Conservation (phyloP, 495 filamentous ascomycete species). For the Xylaria bambusicola region DNA sequence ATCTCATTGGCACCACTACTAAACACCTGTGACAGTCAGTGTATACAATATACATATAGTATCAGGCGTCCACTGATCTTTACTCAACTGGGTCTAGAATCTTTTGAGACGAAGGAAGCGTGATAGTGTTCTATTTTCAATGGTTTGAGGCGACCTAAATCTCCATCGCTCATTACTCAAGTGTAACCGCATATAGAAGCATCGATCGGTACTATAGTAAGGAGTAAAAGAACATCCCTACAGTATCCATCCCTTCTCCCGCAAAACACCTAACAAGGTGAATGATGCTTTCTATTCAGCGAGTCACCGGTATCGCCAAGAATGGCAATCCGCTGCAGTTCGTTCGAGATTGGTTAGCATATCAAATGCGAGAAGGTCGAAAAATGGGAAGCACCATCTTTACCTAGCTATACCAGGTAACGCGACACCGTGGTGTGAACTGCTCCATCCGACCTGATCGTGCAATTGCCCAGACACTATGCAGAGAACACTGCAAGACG, state of each 20-base stretch:
- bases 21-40: background rate
- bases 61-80: background rate
- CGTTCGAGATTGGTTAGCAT: background rate
- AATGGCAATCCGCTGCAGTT: constrained; percentile 5
- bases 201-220: too few relatives aligned
- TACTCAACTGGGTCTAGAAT: background rate
- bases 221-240: too few relatives aligned
- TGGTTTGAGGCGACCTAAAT: too few relatives aligned
- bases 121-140: too few relatives aligned
- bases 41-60: too few relatives aligned
- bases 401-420: background rate
- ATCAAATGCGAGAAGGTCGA: background rate
- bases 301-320: constrained; percentile 1
- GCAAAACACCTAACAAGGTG: too few relatives aligned
- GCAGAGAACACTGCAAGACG: background rate
- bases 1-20: background rate
- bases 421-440: background rate
- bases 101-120: too few relatives aligned
- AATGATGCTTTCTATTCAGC: background rate
- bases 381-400: background rate
- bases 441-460: background rate
- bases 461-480: constrained; percentile 5
- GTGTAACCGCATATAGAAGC: too few relatives aligned
- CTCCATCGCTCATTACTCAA: too few relatives aligned
- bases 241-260: too few relatives aligned